These are phyloP conservation scores for Penicillium maclennaniae DNA, from an alignment of 495 filamentous ascomycete genomes.

Conservation along the genomic window DNA sequence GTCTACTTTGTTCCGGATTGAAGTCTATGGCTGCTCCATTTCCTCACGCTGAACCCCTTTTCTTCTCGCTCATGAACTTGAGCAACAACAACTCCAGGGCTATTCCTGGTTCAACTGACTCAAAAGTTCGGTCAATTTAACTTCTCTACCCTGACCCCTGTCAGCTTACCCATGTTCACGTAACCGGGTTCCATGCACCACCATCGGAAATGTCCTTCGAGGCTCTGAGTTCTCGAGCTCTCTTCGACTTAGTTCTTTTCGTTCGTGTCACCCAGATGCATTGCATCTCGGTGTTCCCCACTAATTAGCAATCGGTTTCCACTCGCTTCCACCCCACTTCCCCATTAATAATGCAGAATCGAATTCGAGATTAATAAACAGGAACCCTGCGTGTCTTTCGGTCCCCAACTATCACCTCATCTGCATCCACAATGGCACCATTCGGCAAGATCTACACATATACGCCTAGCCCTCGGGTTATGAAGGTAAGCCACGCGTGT, in stretches of 20 bases:
- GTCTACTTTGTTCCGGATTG: too few species aligned
- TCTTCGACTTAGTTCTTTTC: background rate
- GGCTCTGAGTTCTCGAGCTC: too few species aligned
- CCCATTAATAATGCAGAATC: background rate
- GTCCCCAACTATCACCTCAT: constrained; percentile 9
- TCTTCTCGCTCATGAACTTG: too few species aligned
- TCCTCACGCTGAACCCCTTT: too few species aligned
- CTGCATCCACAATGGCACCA: constrained; percentile 43
- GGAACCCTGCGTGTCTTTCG: background rate
- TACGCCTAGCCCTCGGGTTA: constrained; percentile 45
- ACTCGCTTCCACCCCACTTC: constrained; percentile 13
- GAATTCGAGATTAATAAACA: background rate
- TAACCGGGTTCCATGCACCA: too few species aligned
- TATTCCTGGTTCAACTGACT: too few species aligned
- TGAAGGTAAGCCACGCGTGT: constrained; percentile 36
- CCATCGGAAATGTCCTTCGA: too few species aligned
- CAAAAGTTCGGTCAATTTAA: too few species aligned
- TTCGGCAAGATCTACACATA: constrained; percentile 51
- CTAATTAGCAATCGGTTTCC: constrained; percentile 22
- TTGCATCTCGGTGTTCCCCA: background rate
- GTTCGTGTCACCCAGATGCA: background rate
- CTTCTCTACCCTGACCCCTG: too few species aligned
- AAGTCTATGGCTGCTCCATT: too few species aligned
- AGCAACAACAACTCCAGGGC: too few species aligned
- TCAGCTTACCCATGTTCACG: too few species aligned